Conservation (phyloP, 164 flowering plant genomes). For the Magnolia changhungtana region DNA sequence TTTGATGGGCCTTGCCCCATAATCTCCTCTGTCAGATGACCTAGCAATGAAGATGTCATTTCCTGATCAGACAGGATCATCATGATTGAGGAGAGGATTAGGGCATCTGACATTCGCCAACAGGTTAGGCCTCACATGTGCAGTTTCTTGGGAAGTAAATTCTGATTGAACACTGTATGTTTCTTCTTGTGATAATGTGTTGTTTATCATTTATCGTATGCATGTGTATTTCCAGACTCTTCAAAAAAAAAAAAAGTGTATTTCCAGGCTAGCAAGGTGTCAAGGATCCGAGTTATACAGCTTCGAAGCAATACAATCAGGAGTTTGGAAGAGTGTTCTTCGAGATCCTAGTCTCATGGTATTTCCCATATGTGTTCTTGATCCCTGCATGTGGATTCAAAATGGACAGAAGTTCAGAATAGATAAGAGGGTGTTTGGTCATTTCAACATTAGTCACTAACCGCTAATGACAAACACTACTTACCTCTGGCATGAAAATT, state of each 20-base stretch:
- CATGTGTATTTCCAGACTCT: background rate
- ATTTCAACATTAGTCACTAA: background rate
- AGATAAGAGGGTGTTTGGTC: background rate
- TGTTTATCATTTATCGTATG: background rate
- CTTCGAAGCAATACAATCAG: constrained; percentile 70
- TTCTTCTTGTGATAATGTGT: background rate
- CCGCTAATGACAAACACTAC: background rate
- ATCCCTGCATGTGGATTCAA: constrained; percentile 52
- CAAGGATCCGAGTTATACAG: constrained; percentile 45
- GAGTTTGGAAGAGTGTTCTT: constrained; percentile 68
- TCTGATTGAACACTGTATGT: background rate
- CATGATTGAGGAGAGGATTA: too few relatives aligned
- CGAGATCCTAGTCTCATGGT: constrained; percentile 97
- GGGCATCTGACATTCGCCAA: too few relatives aligned
- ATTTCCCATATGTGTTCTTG: constrained; percentile 92
- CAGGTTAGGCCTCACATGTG: too few relatives aligned
- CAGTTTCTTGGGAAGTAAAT: too few relatives aligned
- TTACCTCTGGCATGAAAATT: constrained; percentile 97
- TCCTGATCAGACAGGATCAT: too few relatives aligned
- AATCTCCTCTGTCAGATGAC: too few relatives aligned
- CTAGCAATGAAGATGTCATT: too few relatives aligned
- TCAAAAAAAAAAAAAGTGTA: too few relatives aligned
- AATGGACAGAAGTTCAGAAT: background rate
- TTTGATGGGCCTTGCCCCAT: background rate
- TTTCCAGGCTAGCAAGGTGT: background rate